phyloP scores from a whole-genome alignment of 345 rosid species.

The Camelina laxa region DNA sequence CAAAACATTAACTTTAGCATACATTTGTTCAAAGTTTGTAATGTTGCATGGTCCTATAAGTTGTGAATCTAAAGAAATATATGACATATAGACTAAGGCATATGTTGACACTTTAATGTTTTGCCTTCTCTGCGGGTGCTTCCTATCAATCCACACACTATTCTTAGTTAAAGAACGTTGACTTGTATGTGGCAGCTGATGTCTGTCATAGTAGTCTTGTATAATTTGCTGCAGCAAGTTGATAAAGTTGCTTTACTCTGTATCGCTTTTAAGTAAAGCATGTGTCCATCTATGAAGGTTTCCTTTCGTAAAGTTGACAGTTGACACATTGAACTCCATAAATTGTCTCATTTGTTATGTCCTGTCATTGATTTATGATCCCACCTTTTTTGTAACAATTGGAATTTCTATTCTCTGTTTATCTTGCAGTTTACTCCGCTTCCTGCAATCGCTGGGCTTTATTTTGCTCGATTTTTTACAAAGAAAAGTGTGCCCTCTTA shows the following conservation, averaged over 20 bases:
- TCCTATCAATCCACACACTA: neutral
- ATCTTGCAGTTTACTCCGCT: constrained; percentile 81
- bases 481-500: constrained; percentile 89
- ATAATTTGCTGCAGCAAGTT: constrained; percentile 22
- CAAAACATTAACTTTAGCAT: neutral
- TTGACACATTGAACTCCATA: constrained; percentile 17
- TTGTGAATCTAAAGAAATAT: neutral
- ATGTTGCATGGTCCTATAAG: constrained; percentile 8
- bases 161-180: neutral
- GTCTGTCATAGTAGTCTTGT: constrained; percentile 22
- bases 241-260: constrained; percentile 13
- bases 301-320: constrained; percentile 17
- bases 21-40: neutral
- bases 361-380: constrained; percentile 17
- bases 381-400: constrained; percentile 18
- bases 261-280: constrained; percentile 17
- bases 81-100: constrained; percentile 3
- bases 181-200: constrained; percentile 24
- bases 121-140: neutral
- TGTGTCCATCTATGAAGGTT: neutral
- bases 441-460: constrained; percentile 92
- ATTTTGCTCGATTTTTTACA: constrained; percentile 88
- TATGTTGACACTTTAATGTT: neutral
- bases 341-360: neutral
- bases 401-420: constrained; percentile 19